Evolutionary conservation across 2,329 filamentous ascomycete species (phyloP).

Genomic region (Pyrenochaeta sp.): DNA sequence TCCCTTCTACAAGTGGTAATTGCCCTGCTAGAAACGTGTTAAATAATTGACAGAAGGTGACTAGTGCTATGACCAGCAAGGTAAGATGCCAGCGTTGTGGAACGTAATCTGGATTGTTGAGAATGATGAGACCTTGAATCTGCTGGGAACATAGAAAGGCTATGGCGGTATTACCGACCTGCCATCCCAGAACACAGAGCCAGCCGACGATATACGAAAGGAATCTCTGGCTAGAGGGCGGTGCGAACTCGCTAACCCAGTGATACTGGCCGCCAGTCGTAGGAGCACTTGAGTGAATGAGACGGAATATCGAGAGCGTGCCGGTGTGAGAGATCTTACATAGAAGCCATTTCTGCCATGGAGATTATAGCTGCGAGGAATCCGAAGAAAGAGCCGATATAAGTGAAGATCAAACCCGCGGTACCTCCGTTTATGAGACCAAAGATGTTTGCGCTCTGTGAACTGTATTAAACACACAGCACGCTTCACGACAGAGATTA

Average conservation of each 20-base stretch:
- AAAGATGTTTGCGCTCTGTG: slow-evolving; percentile 1
- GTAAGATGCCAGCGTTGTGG: slow-evolving; percentile 56
- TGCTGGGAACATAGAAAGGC: slow-evolving; percentile 53
- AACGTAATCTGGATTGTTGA: slow-evolving; percentile 51
- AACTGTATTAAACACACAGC: not conserved
- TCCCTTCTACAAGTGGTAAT: slow-evolving; percentile 33
- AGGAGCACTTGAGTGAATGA: slow-evolving; percentile 27
- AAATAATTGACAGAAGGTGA: slow-evolving; percentile 42
- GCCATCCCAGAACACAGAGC: slow-evolving; percentile 57
- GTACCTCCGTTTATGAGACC: slow-evolving; percentile 13
- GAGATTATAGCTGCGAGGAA: slow-evolving; percentile 7
- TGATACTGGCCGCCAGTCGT: slow-evolving; percentile 44
- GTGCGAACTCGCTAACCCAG: slow-evolving; percentile 48
- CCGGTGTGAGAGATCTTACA: not conserved
- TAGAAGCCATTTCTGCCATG: slow-evolving; percentile 25
- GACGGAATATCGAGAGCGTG: not conserved
- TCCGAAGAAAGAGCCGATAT: slow-evolving; percentile 7
- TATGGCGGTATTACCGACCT: slow-evolving; percentile 53
- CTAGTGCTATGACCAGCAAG: slow-evolving; percentile 54
- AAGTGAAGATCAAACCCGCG: slow-evolving; percentile 10
- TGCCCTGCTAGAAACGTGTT: slow-evolving; percentile 52
- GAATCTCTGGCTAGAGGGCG: slow-evolving; percentile 46
- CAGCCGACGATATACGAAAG: slow-evolving; percentile 53
- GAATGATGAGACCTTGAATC: slow-evolving; percentile 44
- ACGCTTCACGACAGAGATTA: not conserved